Percentiles rank a stretch among this genome's conserved stretches.
phyloP scores from a whole-genome alignment of 352 stramenopile genomes.

The Pythium brassicae region DNA sequence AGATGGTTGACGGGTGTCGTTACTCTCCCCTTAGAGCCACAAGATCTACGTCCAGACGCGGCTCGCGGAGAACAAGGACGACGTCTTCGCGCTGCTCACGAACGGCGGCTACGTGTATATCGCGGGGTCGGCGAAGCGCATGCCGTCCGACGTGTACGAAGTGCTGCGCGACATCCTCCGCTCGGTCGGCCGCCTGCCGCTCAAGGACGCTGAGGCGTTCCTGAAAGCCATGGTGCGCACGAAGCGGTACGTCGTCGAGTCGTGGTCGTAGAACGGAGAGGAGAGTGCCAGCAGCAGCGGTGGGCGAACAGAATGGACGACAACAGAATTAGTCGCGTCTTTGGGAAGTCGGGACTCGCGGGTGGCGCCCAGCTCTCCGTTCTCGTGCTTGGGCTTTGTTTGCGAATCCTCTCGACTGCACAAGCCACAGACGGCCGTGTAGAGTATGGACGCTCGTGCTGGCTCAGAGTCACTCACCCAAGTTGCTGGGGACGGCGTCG shows the following conservation, averaged over 20 bases:
- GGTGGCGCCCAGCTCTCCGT: no score
- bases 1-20: not conserved
- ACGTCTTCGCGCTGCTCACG: conserved; percentile 66
- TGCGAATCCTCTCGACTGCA: no score
- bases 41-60: conserved; percentile 92
- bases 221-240: conserved; percentile 73
- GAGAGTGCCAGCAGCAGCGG: not conserved
- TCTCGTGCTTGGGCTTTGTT: no score
- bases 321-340: no score
- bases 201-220: conserved; percentile 58
- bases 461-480: not conserved
- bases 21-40: no score
- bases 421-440: not conserved
- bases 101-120: conserved; percentile 79
- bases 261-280: conserved; percentile 53
- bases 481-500: not conserved
- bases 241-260: conserved; percentile 85
- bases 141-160: conserved; percentile 90
- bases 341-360: no score
- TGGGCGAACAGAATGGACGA: not conserved
- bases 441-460: not conserved
- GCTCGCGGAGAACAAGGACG: conserved; percentile 77
- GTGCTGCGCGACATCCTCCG: conserved; percentile 83
- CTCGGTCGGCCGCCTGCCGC: conserved; percentile 61
- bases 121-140: conserved; percentile 87